A percentile compares a stretch with the other conserved stretches of the same genome.
Conservation (phyloP, 1,139 yeast species). For the Kluyveromyces sp. region DNA sequence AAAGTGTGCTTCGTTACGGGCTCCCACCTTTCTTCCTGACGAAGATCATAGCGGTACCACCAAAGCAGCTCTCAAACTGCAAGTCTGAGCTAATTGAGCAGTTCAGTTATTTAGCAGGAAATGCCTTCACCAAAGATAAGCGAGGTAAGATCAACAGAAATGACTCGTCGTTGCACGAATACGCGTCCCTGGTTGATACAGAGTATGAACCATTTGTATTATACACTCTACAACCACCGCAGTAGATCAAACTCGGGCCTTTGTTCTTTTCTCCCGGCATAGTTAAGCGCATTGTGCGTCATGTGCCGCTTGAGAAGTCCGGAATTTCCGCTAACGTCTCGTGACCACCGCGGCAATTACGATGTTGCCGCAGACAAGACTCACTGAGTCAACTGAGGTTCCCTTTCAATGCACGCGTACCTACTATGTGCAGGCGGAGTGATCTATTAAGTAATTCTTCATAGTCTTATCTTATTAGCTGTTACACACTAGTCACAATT, state of each 20-base stretch:
- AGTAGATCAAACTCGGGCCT: not conserved
- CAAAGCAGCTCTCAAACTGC: slow-evolving; percentile 45
- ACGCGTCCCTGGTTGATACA: slow-evolving; percentile 84
- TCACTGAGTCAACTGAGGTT: not conserved
- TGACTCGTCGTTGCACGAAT: slow-evolving; percentile 67
- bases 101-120: slow-evolving; percentile 88
- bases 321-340: too few species aligned
- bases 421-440: too few species aligned
- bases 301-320: slow-evolving; percentile 31
- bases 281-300: too few species aligned
- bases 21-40: slow-evolving; percentile 87
- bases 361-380: not conserved
- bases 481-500: too few species aligned
- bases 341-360: too few species aligned
- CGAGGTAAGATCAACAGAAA: slow-evolving; percentile 53
- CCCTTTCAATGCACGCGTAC: not conserved
- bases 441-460: too few species aligned
- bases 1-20: slow-evolving; percentile 84
- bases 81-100: slow-evolving; percentile 62
- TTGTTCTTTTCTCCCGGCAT: not conserved
- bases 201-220: slow-evolving; percentile 95
- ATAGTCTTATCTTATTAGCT: too few species aligned
- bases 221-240: slow-evolving; percentile 41
- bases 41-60: slow-evolving; percentile 36
- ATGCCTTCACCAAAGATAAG: slow-evolving; percentile 61